Conservation (phyloP, 345 rosid species). For the Turritis glabra region DNA sequence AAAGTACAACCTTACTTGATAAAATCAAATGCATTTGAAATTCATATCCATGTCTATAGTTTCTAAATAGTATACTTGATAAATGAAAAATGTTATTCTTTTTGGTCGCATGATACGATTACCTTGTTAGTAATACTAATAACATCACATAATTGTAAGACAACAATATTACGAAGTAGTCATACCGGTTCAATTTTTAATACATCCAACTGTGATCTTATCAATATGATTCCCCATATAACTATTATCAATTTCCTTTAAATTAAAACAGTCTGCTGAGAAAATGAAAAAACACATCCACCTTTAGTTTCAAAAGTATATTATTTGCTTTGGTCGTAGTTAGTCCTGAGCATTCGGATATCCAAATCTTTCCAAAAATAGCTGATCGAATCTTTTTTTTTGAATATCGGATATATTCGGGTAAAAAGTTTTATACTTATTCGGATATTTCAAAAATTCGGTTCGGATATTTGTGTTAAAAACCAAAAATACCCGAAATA, state of each 20-base stretch:
- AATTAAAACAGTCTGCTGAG: not conserved
- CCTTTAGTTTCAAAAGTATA: conserved; percentile 34
- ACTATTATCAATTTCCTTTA: not conserved
- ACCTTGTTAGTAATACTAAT: not conserved
- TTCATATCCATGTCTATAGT: not conserved
- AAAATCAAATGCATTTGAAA: not conserved
- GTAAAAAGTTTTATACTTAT: too few species aligned
- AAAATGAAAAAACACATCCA: not conserved
- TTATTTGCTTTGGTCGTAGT: conserved; percentile 31
- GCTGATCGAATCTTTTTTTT: too few species aligned
- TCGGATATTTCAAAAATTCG: too few species aligned
- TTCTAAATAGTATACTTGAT: not conserved
- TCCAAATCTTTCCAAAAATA: too few species aligned
- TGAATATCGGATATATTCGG: too few species aligned
- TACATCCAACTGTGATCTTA: conserved; percentile 19
- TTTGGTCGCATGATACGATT: not conserved
- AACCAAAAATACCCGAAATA: too few species aligned
- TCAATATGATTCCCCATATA: conserved; percentile 12
- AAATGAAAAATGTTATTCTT: not conserved
- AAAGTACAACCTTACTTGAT: not conserved
- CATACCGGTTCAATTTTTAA: not conserved
- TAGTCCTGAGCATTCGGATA: too few species aligned
- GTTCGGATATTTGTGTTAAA: too few species aligned
- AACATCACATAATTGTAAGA: not conserved
- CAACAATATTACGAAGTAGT: not conserved